Conservation (phyloP, 2,329 filamentous ascomycete species). For the Epichloe typhina region DNA sequence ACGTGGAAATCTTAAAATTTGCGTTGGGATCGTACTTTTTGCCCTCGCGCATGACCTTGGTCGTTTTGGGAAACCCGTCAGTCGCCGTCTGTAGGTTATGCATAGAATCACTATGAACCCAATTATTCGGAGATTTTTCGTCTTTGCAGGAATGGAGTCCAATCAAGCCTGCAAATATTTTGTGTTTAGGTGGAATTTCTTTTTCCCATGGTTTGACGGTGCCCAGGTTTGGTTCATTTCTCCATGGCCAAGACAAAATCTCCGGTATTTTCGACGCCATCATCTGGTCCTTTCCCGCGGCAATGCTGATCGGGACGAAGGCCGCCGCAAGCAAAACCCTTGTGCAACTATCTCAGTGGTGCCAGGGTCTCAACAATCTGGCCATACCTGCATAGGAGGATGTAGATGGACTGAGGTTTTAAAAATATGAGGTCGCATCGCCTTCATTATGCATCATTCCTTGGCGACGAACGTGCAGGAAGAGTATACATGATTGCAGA, state of each 20-base stretch:
- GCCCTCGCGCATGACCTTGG: background rate
- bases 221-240: too few species aligned
- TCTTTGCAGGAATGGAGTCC: too few species aligned
- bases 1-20: background rate
- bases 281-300: background rate
- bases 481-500: background rate
- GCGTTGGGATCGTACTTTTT: background rate
- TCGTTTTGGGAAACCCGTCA: background rate
- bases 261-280: background rate
- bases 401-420: too few species aligned
- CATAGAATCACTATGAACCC: background rate
- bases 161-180: too few species aligned
- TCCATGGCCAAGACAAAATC: background rate
- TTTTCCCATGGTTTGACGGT: too few species aligned
- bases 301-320: background rate
- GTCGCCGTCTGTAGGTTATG: background rate
- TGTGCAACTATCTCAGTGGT: background rate
- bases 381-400: background rate
- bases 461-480: background rate
- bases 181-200: too few species aligned
- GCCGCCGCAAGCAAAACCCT: background rate
- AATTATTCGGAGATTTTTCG: background rate
- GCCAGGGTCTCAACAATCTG: background rate
- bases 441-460: background rate
- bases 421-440: background rate